Conservation (phyloP, 2,329 filamentous ascomycete genomes). For the Hypoxylon sp. region DNA sequence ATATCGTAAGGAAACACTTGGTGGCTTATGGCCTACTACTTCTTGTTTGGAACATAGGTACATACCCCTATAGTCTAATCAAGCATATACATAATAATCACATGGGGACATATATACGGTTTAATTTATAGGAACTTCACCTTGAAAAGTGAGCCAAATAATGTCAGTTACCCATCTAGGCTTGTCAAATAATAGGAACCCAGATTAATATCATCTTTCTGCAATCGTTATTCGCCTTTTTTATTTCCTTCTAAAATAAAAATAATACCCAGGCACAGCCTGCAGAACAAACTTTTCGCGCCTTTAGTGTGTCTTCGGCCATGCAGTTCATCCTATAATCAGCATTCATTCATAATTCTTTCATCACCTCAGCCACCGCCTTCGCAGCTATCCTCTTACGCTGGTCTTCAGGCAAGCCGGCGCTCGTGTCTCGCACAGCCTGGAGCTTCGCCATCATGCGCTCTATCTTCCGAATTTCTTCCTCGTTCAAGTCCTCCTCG, state of each 20-base stretch:
- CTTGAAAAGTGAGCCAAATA: too few relatives aligned
- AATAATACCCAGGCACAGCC: not conserved
- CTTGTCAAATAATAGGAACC: too few relatives aligned
- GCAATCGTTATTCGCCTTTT: too few relatives aligned
- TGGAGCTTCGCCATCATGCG: conserved; percentile 75
- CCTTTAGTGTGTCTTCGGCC: not conserved
- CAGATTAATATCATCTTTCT: too few relatives aligned
- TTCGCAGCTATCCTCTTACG: conserved; percentile 72
- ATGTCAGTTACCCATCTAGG: too few relatives aligned
- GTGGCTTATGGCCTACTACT: too few relatives aligned
- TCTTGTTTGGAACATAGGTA: too few relatives aligned
- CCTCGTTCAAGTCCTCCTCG: conserved; percentile 60
- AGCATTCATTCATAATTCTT: conserved; percentile 61
- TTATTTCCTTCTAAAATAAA: too few relatives aligned
- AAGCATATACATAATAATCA: too few relatives aligned
- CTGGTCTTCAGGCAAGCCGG: conserved; percentile 73
- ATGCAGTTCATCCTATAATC: not conserved
- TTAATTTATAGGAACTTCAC: not conserved
- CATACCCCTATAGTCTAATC: too few relatives aligned
- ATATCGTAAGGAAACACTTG: too few relatives aligned
- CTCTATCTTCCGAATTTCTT: conserved; percentile 72
- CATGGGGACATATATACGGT: not conserved
- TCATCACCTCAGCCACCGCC: conserved; percentile 76
- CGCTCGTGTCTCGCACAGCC: conserved; percentile 72
- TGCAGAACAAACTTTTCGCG: not conserved